phyloP scores from a whole-genome alignment of 345 rosid species.

The Draba incana region DNA sequence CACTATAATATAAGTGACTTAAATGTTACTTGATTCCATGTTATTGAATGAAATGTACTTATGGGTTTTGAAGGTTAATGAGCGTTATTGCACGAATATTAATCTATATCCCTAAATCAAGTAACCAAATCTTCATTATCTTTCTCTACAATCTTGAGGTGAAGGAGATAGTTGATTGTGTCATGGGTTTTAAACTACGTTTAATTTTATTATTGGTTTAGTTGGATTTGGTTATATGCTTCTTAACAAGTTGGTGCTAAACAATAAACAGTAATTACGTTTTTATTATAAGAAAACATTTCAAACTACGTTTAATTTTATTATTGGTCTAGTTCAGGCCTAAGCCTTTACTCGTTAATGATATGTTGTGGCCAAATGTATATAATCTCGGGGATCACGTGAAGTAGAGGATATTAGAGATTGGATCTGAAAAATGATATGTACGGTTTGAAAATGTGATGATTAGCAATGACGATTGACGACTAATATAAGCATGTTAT shows the following conservation, averaged over 20 bases:
- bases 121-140: background rate
- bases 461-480: slow-evolving; percentile 16
- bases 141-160: background rate
- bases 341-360: too few relatives aligned
- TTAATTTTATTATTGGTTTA: too few relatives aligned
- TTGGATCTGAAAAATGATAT: slow-evolving; percentile 6
- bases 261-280: too few relatives aligned
- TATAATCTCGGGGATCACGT: background rate
- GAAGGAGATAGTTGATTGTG: background rate
- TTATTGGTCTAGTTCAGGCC: too few relatives aligned
- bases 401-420: background rate
- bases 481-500: slow-evolving; percentile 20
- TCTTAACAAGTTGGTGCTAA: too few relatives aligned
- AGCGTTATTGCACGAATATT: background rate
- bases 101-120: background rate
- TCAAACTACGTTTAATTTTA: too few relatives aligned
- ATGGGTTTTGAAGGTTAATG: too few relatives aligned
- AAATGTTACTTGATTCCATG: slow-evolving; percentile 39
- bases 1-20: slow-evolving; percentile 35
- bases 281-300: too few relatives aligned
- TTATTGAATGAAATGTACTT: slow-evolving; percentile 14
- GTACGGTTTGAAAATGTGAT: slow-evolving; percentile 38
- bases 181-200: background rate
- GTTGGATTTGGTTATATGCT: too few relatives aligned
- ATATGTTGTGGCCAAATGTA: too few relatives aligned